These are phyloP conservation scores for Ustilago esculenta DNA, from an alignment of 1,284 basidiomycete species.

Conservation along the genomic window DNA sequence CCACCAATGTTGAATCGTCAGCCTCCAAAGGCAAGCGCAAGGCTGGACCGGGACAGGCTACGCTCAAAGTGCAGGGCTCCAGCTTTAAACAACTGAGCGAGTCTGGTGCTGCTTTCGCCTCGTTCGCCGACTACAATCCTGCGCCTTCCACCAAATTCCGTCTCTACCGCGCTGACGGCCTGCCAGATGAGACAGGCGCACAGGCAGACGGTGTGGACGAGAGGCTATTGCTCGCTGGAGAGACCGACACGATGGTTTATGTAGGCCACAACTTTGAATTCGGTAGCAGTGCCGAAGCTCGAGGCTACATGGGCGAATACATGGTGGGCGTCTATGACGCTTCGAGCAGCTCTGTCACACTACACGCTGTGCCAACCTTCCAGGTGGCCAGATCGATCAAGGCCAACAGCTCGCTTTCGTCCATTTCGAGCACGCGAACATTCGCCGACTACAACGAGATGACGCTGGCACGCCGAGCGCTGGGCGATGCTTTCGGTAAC, in stretches of 20 bases:
- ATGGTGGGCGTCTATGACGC: conserved; percentile 64
- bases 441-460: conserved; percentile 52
- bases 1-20: conserved; percentile 1
- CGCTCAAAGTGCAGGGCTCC: conserved; percentile 21
- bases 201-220: conserved; percentile 31
- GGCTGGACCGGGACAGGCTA: conserved; percentile 23
- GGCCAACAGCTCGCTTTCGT: conserved; percentile 49
- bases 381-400: conserved; percentile 57
- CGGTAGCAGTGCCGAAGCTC: conserved; percentile 47
- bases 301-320: conserved; percentile 64
- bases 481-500: conserved; percentile 65
- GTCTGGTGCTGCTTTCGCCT: conserved; percentile 38
- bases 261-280: conserved; percentile 56
- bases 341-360: conserved; percentile 52
- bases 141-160: conserved; percentile 42
- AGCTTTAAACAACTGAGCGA: conserved; percentile 28
- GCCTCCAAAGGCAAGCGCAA: conserved; percentile 24
- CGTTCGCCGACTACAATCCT: conserved; percentile 47
- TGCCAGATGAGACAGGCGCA: conserved; percentile 40
- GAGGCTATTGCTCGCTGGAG: conserved; percentile 54
- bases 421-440: conserved; percentile 44
- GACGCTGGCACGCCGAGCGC: conserved; percentile 51
- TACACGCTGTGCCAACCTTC: conserved; percentile 60
- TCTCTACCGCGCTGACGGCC: conserved; percentile 44
- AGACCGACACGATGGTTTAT: conserved; percentile 57